Evolutionary conservation across 2,329 filamentous ascomycete genomes (phyloP), one percentile per base, ranked within the genome.

Genomic region (Alternaria atra): DNA sequence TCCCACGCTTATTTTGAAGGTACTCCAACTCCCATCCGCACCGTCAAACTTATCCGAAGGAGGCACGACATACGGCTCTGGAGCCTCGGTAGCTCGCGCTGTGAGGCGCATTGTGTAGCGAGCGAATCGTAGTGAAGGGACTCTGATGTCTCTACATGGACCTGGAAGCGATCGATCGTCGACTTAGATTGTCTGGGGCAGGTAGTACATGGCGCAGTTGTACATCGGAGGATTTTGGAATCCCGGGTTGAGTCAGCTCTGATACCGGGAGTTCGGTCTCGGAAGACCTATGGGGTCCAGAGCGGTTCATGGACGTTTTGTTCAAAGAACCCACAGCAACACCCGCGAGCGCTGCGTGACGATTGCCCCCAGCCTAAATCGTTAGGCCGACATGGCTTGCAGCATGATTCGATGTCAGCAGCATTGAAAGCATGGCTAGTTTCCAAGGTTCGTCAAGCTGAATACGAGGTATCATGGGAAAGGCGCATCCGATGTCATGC

Each of bases 21-120:
- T 79, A 46, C 77, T 80, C 80, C 80, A 82, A 44, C 59, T 66
- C 2, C 80, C 80, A 68, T 81, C 79, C 55, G 79, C 75, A 50
- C 80, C 80, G 37, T 81, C 77, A 62, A 79, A 79, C 29, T 72
- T 57, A 50, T 73, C 62, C 25, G 75, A 74, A 6, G 73, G 67
- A 32, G 72, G 75, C 12, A 78, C 72, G 32, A 70, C 69, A 61
- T 77, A 77, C 9, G 75, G 75, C 55, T 58, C 43, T 20, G 69
- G 64, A 17, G 65, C 53, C 43, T 61, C 44, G 10, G 63, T 56
- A 30, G 59, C 65, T 60, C 70, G 70, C 40, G 60, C 64, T 34
- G 62, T 66, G 52, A 73, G 47, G 48, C 47, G 51, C 73, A 75
- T 73, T 29, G 37, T 65, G 68, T 44, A 67, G 52, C 55, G 59